phyloP scores from a whole-genome alignment of 2,329 filamentous ascomycete species.

The Paraphaeosphaeria minitans region DNA sequence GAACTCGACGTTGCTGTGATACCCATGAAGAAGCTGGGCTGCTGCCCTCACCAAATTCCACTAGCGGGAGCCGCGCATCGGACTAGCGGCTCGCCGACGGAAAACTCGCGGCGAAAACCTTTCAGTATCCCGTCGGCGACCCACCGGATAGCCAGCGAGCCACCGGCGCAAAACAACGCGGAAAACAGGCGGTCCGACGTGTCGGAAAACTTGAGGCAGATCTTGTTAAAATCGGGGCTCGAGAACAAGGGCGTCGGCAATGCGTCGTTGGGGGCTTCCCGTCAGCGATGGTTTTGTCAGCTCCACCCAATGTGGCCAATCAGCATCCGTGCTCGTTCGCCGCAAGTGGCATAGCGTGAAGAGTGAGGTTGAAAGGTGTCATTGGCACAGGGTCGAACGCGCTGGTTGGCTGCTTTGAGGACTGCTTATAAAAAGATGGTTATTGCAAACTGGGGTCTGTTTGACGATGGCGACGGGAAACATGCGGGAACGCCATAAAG shows the following conservation, averaged over 20 bases:
- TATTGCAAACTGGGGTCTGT: slow-evolving; percentile 3
- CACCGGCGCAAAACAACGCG: not conserved
- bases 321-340: not conserved
- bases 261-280: slow-evolving; percentile 1
- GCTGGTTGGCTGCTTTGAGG: not conserved
- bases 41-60: not conserved
- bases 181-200: slow-evolving; percentile 3
- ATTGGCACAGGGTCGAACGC: not conserved
- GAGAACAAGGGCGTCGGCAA: not conserved
- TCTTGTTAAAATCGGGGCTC: not conserved
- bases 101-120: not conserved
- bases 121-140: not conserved
- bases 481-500: not conserved
- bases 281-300: not conserved
- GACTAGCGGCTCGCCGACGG: slow-evolving; percentile 2
- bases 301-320: not conserved
- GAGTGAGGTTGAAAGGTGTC: not conserved
- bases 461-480: slow-evolving; percentile 6
- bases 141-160: slow-evolving; percentile 8
- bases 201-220: slow-evolving; percentile 3
- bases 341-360: not conserved
- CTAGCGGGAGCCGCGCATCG: not conserved
- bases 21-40: not conserved
- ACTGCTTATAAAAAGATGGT: not conserved
- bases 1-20: not conserved